Evolutionary conservation across 225 moss, liverwort and hornwort species (phyloP), one percentile per base, ranked within the genome.

Genomic region (Rhytidiadelphus loreus): DNA sequence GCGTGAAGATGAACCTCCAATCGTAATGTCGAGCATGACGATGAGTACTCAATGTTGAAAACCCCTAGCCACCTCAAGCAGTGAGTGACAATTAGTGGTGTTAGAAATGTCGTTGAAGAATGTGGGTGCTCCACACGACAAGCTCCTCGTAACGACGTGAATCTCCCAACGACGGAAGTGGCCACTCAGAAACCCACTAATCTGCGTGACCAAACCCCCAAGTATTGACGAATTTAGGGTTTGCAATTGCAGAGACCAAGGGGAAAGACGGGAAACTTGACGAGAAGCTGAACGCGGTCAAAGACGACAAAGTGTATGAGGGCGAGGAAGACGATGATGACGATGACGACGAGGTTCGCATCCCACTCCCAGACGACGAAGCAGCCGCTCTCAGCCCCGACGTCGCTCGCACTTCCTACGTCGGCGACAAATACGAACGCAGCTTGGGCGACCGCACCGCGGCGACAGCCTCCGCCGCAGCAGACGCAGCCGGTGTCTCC

Each of bases 351-450:
- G 85, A 84, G 52, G 90, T 63, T 33, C 81, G 81, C 30, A 84
- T 75, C 25, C 90, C 90, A 5, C 88, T 92, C 13, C 88, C 92
- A 37, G 87, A 79, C 29, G 93, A 93, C 58, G 91, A 87, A 74
- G 93, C 91, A 11, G 93, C 85, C 24, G 83, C 81, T 58, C 90
- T 93, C 29, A 90, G 72, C 18, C 90, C 90, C 32, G 50, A 65
- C 8, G 9, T 89, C 18, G 92, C 93, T 2, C 80, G 86, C 48
- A 80, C 83, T 15, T 93, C 93, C 26, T 93, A 90, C 19, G 61
- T 93, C 5, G 93, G 93, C 15, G 93, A 93, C 35, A 91, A 91
- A 44, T 92, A 90, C 16, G 93, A 87, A 64, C 16, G 33, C 29
- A 50, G 62, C 21, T 87, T 85, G 39, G 90, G 90, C 23, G 93